Percentiles rank a stretch among this genome's conserved stretches.
phyloP scores from a whole-genome alignment of 495 filamentous ascomycete species.

The Lepraria neglecta region DNA sequence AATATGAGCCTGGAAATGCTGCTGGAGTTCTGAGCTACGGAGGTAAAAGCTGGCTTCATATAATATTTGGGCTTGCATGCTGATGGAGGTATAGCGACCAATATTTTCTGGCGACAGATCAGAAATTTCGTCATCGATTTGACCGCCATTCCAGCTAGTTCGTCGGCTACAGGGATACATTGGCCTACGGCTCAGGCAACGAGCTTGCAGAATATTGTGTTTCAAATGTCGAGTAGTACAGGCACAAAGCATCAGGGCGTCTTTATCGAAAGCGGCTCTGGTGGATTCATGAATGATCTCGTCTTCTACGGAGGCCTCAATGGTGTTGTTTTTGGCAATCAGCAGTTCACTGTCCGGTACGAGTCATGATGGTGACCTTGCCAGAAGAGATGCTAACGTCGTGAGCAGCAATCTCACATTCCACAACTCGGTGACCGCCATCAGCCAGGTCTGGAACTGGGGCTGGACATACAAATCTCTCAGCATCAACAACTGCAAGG shows the following conservation, averaged over 20 bases:
- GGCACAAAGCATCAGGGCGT: slow-evolving; percentile 66
- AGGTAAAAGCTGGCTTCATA: background rate
- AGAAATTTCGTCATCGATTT: slow-evolving; percentile 72
- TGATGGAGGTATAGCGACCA: slow-evolving; percentile 42
- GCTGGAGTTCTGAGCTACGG: slow-evolving; percentile 42
- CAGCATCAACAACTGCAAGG: slow-evolving; percentile 45
- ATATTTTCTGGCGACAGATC: slow-evolving; percentile 72
- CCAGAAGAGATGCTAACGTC: too few relatives aligned
- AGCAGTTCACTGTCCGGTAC: slow-evolving; percentile 69
- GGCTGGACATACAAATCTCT: slow-evolving; percentile 49
- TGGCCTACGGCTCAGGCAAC: slow-evolving; percentile 72
- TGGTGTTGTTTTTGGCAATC: slow-evolving; percentile 62
- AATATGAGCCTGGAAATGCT: slow-evolving; percentile 35
- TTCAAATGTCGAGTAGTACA: slow-evolving; percentile 54
- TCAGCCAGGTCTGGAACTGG: slow-evolving; percentile 56
- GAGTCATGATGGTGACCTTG: too few relatives aligned
- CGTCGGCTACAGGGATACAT: slow-evolving; percentile 59
- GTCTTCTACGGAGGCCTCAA: slow-evolving; percentile 66
- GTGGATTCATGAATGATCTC: slow-evolving; percentile 59
- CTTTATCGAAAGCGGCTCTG: slow-evolving; percentile 70
- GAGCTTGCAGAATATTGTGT: slow-evolving; percentile 71
- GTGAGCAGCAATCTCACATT: slow-evolving; percentile 52
- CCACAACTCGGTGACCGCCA: slow-evolving; percentile 54
- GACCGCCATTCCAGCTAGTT: slow-evolving; percentile 51
- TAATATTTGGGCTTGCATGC: background rate